Base-by-base conservation (phyloP, 768 basidiomycete species). In the Collybia sp. region DNA sequence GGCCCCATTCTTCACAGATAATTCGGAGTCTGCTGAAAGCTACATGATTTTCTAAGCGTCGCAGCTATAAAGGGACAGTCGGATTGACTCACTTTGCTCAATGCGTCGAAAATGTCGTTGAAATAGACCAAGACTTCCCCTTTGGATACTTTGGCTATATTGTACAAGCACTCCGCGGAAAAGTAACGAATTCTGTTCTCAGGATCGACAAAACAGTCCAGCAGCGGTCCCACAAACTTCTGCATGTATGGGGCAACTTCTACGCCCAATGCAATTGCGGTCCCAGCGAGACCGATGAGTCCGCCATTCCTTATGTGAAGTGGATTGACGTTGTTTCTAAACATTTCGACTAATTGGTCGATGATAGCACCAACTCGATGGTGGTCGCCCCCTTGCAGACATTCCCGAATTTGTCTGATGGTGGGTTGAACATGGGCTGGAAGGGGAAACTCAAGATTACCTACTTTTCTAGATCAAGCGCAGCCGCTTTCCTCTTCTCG, bases 1-100 rank as follows among this genome's bases (percentile, higher is more conserved):
- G 1, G 96, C 94, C 1, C 95, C 95, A 58, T 97, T 98, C 79
- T 96, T 95, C 50, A 99, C 95, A 2, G 96, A 95, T 32, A 90
- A 58, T 55, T 98, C 95, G 0, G 92, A 88, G 63, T 99, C 96
- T 16, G 95, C 91, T 8, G 92, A 89, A 49, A 99, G 89, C 95
- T 98, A 58, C 15, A 45, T 33, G 50, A 16, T 52, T 37, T 42
- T 43, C n/a, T 41, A 40, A 35, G 47, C 44, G 33, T 41, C 45
- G 44, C 15, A 13, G 31, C 34, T 13, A 12, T 17, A 37, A 31
- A 40, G 13, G 36, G 40, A 25, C 31, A 43, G 34, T n/a, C 6
- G 42, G 40, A 6, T 8, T 25, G n/a, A 57, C 79, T 47, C 57
- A 94, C 95, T 75, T 97, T 98, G 74, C 91, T 93, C 50, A 98